Evolutionary conservation across 2,329 filamentous ascomycete genomes (phyloP).

Genomic region (Lizonia empirigonia): DNA sequence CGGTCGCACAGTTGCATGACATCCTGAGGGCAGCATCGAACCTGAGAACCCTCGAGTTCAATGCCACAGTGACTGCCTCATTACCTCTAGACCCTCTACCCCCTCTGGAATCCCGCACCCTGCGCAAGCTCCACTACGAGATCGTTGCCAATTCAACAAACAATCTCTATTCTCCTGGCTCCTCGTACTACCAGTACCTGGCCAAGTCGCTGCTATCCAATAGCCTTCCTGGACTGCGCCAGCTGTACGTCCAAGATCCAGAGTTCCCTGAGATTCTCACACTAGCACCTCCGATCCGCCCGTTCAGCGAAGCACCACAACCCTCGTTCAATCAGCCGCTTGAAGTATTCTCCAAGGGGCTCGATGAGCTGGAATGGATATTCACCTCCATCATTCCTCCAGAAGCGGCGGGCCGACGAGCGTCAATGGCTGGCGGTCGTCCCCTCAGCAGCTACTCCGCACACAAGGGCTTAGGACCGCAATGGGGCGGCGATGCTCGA

Average conservation of each 20-base stretch:
- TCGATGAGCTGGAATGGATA: constrained; percentile 71
- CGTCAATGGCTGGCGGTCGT: constrained; percentile 48
- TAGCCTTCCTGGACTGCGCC: constrained; percentile 72
- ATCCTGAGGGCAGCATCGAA: constrained; percentile 64
- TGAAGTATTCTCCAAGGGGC: constrained; percentile 69
- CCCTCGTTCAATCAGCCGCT: constrained; percentile 61
- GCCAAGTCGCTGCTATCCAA: constrained; percentile 79
- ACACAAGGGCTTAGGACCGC: constrained; percentile 56
- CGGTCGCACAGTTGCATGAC: constrained; percentile 64
- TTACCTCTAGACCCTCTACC: constrained; percentile 64
- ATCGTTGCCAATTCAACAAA: constrained; percentile 69
- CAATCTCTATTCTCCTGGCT: constrained; percentile 58
- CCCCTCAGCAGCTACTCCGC: constrained; percentile 55
- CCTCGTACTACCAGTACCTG: constrained; percentile 82
- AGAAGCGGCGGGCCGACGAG: constrained; percentile 52
- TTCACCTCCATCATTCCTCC: constrained; percentile 64
- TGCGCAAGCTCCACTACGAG: constrained; percentile 80
- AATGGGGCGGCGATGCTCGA: constrained; percentile 65
- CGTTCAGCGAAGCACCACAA: constrained; percentile 53
- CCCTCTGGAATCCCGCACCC: constrained; percentile 69
- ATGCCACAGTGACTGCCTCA: constrained; percentile 60
- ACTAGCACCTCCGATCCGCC: constrained; percentile 67
- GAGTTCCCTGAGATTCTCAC: constrained; percentile 81
- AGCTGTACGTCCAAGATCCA: constrained; percentile 85
- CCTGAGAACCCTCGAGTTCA: constrained; percentile 64